Evolutionary conservation across 2,329 filamentous ascomycete genomes (phyloP), one percentile per base, ranked within the genome.

Genomic region (Daldinia sp.): DNA sequence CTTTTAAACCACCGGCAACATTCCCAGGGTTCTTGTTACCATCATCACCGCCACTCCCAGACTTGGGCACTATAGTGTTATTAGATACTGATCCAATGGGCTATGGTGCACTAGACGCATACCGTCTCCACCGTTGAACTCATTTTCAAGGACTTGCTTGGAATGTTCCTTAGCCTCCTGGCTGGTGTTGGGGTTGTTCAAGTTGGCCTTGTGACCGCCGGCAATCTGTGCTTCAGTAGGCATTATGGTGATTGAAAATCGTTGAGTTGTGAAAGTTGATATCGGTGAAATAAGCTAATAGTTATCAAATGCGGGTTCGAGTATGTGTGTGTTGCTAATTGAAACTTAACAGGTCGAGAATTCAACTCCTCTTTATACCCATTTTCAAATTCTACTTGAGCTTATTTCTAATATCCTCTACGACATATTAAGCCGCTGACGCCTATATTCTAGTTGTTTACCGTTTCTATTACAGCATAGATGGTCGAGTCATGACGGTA

Each of bases 181-280:
- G 0, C 85, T 87, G 61, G 82, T 83, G 77, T 87, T 86, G 71
- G 86, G 85, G 80, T 88, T 88, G 77, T 83, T 84, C 68, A 88
- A 73, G 75, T 83, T 86, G 65, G 86, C 86, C 82, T 89, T 89
- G 83, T 89, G 86, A 77, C 86, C 86, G 66, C 84, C 85, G 71
- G 85, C 82, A 70, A 87, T 74, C 69, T 87, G 84, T 78, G 83
- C 81, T 72, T 85, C 81, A 69, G 81, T 80, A 78, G 83, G 77
- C 83, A 86, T 86, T 44, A 71, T 83, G 77, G 26, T 46, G 37
- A 48, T 39, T 42, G 42, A 35, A n/a, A 9, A 15, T 68, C 68
- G 64, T 15, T 26, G 62, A 39, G 10, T 39, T 35, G n/a, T 12
- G 10, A 39, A 20, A 30, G 15, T 13, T 18, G 18, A 42, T 42